phyloP scores from a whole-genome alignment of 225 moss, liverwort and hornwort species.

The Lunularia cruciata region DNA sequence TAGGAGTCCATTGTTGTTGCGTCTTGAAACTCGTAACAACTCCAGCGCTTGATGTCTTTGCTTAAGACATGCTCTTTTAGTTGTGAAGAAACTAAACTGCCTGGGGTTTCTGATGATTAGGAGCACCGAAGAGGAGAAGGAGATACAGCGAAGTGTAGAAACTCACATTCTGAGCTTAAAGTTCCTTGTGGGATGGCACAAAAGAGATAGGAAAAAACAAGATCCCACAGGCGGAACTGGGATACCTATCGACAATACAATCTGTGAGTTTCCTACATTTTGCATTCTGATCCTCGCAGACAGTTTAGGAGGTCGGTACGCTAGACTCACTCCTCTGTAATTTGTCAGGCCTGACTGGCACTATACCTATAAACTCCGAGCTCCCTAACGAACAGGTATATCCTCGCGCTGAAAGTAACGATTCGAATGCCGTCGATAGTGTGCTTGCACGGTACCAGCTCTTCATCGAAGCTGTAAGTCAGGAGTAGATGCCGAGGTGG shows the following conservation, averaged over 20 bases:
- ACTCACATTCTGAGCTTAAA: slow-evolving; percentile 32
- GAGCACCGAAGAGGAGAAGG: slow-evolving; percentile 28
- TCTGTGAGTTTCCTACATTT: neutral
- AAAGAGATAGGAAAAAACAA: slow-evolving; percentile 26
- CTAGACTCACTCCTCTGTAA: too few relatives aligned
- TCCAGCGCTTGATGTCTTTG: neutral
- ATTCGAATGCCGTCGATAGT: too few relatives aligned
- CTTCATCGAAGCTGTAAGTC: too few relatives aligned
- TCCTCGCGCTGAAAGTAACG: too few relatives aligned
- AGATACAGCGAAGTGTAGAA: slow-evolving; percentile 31
- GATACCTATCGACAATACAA: slow-evolving; percentile 15
- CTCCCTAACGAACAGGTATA: too few relatives aligned
- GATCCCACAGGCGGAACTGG: neutral
- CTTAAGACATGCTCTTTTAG: neutral
- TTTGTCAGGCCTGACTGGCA: too few relatives aligned
- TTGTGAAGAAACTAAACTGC: neutral
- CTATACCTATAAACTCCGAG: too few relatives aligned
- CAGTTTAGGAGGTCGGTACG: too few relatives aligned
- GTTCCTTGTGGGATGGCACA: slow-evolving; percentile 44
- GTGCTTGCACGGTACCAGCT: too few relatives aligned
- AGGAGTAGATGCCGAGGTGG: too few relatives aligned
- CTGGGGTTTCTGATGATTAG: slow-evolving; percentile 10
- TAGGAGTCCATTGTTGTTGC: neutral
- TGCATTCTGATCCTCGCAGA: too few relatives aligned
- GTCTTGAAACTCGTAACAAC: neutral